A percentile compares a stretch with the other conserved stretches of the same genome.
phyloP scores from a whole-genome alignment of 352 stramenopile species.

The Phytophthora pisi region DNA sequence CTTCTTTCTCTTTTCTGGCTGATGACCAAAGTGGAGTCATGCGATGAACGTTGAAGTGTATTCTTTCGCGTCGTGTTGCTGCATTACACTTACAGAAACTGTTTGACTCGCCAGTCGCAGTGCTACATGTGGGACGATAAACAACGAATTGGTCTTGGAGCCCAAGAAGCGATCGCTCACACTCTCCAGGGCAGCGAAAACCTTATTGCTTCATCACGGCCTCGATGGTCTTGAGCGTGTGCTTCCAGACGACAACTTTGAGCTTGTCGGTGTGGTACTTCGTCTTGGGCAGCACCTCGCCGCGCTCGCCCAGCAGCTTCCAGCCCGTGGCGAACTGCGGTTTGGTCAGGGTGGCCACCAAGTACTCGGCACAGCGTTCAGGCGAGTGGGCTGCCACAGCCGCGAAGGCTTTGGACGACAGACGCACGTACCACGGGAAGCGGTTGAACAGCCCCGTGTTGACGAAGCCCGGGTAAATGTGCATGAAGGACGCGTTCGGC shows the following conservation, averaged over 20 bases:
- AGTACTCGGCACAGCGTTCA: conserved; percentile 29
- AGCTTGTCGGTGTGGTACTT: conserved; percentile 37
- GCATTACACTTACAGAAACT: too few species aligned
- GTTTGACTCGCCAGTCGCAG: too few species aligned
- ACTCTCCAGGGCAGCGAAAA: too few species aligned
- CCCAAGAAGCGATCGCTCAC: not conserved
- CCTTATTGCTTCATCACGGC: conserved; percentile 28
- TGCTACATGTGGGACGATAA: too few species aligned
- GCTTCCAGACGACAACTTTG: conserved; percentile 31
- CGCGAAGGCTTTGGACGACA: conserved; percentile 28
- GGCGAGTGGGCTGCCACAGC: conserved; percentile 29
- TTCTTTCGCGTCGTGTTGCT: too few species aligned
- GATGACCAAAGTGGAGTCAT: too few species aligned
- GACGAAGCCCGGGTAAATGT: conserved; percentile 39
- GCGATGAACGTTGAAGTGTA: too few species aligned
- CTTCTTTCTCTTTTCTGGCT: too few species aligned
- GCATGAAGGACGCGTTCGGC: conserved; percentile 39
- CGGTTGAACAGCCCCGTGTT: conserved; percentile 30
- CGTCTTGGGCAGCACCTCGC: conserved; percentile 25
- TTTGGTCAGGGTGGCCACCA: conserved; percentile 33
- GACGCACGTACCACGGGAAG: conserved; percentile 33
- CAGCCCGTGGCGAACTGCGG: conserved; percentile 27
- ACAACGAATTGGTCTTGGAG: not conserved
- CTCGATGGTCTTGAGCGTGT: conserved; percentile 33
- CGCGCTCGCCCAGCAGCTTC: conserved; percentile 29